Percentiles rank a stretch among this genome's conserved stretches.
phyloP scores from a whole-genome alignment of 2,329 filamentous ascomycete species.

The Fusarium napiforme region DNA sequence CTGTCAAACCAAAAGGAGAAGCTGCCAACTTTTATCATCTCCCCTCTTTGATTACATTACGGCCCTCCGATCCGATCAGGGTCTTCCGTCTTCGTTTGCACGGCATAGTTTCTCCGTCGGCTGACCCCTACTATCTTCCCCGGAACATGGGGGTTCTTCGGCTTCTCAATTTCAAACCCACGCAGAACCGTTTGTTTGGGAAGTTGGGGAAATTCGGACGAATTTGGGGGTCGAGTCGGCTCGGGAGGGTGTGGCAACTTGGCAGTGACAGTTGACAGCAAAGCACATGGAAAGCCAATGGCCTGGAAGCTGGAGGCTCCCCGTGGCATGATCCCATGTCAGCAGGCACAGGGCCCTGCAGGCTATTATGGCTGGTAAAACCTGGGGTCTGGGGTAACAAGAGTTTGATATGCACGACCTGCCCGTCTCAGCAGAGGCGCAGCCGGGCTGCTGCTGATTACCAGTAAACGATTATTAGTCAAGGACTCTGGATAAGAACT shows the following conservation, averaged over 20 bases:
- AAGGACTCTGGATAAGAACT: neutral
- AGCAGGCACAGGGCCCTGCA: conserved; percentile 22
- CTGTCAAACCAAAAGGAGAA: conserved; percentile 29
- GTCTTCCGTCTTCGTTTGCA: conserved; percentile 13
- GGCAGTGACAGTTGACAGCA: conserved; percentile 3
- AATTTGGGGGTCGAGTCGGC: conserved; percentile 27
- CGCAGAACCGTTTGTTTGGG: conserved; percentile 28
- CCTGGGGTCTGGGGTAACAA: conserved; percentile 34
- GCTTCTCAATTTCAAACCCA: conserved; percentile 7
- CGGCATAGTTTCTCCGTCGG: conserved; percentile 40
- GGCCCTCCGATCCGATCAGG: conserved; percentile 39
- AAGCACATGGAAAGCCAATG: conserved; percentile 18
- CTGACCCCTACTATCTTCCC: conserved; percentile 26
- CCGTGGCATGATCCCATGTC: conserved; percentile 32
- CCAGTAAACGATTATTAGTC: conserved; percentile 2
- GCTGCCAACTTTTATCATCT: conserved; percentile 20
- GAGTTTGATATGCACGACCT: conserved; percentile 16
- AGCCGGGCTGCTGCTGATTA: conserved; percentile 24
- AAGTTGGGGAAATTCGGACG: conserved; percentile 36
- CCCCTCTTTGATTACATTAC: conserved; percentile 11
- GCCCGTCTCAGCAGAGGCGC: conserved; percentile 16
- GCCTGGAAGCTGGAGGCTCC: conserved; percentile 5
- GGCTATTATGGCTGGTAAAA: conserved; percentile 26
- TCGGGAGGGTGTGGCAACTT: conserved; percentile 9
- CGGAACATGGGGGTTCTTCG: conserved; percentile 20